Base-by-base conservation (phyloP, 345 rosid species). In the Eutrema yunnanense region DNA sequence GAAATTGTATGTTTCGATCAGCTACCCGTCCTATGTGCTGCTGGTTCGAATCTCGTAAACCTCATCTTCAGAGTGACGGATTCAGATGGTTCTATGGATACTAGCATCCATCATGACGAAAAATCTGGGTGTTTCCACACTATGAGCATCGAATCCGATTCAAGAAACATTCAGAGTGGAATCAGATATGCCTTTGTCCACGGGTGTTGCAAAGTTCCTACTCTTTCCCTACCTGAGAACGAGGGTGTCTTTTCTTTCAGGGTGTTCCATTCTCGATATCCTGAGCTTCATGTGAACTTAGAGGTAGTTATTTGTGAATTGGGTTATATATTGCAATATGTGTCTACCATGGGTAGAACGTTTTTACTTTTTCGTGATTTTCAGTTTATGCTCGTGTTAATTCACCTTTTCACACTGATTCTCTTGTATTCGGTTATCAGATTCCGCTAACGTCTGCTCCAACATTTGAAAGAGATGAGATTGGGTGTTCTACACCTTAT, bases 151-250 rank as follows among this genome's bases (percentile, higher is more conserved):
- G 81, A 74, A 67, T 80, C 82, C n/a, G 79, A 70, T 34, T 54
- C 66, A 32, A 66, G 60, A 13, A 50, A 41, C 41, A 2, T 37
- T 30, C 78, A 73, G 47, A 78, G 69, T 51, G 59, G 58, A 51
- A 32, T 83, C 36, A 72, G 65, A 40, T 83, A 82, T 69, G 70
- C 82, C 62, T 86, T 90, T 73, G 77, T 62, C 46, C 43, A 77
- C 14, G 88, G 96, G 6, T 36, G 81, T 32, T 84, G 90, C 73
- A 82, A 69, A 63, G 66, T 90, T 61, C 79, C 89, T 27, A 71
- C 65, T 52, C 70, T 86, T 55, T 48, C 77, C 12, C 47, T 87
- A 26, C 92, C 96, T 75, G 69, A 53, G 67, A 72, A 8, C 6
- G 88, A 80, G 62, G 88, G 86, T 37, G 50, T 56, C 50, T 70